Base-by-base conservation (phyloP, 2,329 filamentous ascomycete genomes). In the Macrophomina phaseolina region DNA sequence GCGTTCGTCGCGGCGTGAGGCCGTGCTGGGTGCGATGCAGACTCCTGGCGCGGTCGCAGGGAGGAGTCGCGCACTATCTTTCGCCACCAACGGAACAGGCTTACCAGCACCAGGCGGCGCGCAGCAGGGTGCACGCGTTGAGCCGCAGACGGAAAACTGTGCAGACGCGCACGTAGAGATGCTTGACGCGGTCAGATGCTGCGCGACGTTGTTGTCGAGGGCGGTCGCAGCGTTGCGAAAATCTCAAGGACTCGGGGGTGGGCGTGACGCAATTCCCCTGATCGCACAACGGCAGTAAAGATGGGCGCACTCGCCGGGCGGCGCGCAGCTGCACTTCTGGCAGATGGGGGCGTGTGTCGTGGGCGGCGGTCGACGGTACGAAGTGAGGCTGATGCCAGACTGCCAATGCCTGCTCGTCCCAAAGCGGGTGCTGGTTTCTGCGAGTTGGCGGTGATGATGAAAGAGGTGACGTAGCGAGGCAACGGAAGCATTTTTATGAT, bases 401-500 rank as follows among this genome's bases (percentile, higher is more conserved):
- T 65, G 63, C 63, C 63, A 65, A 65, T 65, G 63, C 63, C 63
- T 58, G 63, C 53, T 65, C 52, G 63, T 65, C 63, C 63, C 52
- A 65, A 65, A 56, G 63, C 63, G 63, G 63, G 63, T 38, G 51
- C 48, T 56, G 63, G 52, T 56, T 65, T 46, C 63, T 56, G 63
- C 63, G 63, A 65, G 63, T 65, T 65, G 63, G 63, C 63, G 63
- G 42, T 65, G 63, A 65, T 65, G 63, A 65, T 65, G 63, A 56
- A 56, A 65, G 52, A 56, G 63, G 63, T 65, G 63, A 65, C 63
- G 63, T 65, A 65, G 63, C 58, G 58, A 65, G 63, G 63, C 63
- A 65, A 56, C 63, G 63, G 53, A 65, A 56, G 63, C 63, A 65
- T 65, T 65, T 65, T 65, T 65, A 65, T 65, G 51, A 56, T 48